Evolutionary conservation across 148 eudicot genomes (phyloP), one percentile per base, ranked within the genome.

Genomic region (Rhododendron ovatum): DNA sequence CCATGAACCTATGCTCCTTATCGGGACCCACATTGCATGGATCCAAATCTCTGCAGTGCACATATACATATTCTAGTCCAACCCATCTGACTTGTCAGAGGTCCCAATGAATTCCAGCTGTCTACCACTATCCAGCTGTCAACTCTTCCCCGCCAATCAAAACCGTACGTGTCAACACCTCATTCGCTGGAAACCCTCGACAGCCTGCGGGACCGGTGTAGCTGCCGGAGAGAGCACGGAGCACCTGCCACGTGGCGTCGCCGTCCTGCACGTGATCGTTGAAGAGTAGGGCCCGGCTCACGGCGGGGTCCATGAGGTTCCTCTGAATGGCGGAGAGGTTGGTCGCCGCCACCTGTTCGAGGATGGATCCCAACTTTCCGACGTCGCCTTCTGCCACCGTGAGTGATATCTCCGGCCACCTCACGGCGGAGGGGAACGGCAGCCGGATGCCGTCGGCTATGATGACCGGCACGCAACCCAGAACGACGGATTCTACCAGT

Each of bases 381-480:
- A 96, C 91, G 86, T 95, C 95, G 9, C 65, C 77, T 84, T 96
- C 98, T 13, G 94, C 79, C 51, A 96, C 96, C 18, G 93, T 93
- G 45, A 96, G 87, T 0, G 96, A 93, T 9, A 96, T 96, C 3
- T 93, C 89, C 84, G 91, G 85, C 99, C 99, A 96, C 2, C 88
- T 88, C 2, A 95, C 90, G 88, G 91, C 91, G 65, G 90, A 82
- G 41, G 90, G 69, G 83, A 95, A 95, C 1, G 98, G 99, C 78
- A 96, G 81, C 76, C 85, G 91, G 84, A 95, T 96, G 18, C 92
- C 94, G 77, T 96, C 99, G 1, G 99, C 99, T 26, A 96, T 93
- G 28, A 96, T 92, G 1, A 96, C 96, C n/a, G 99, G 99, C 22
- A 96, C 91, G 78, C 99, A 96, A 0, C 99, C 99, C 7, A 96